Evolutionary conservation across 139 green algal species (phyloP).

Genomic region (Chlamydomonas sp.): DNA sequence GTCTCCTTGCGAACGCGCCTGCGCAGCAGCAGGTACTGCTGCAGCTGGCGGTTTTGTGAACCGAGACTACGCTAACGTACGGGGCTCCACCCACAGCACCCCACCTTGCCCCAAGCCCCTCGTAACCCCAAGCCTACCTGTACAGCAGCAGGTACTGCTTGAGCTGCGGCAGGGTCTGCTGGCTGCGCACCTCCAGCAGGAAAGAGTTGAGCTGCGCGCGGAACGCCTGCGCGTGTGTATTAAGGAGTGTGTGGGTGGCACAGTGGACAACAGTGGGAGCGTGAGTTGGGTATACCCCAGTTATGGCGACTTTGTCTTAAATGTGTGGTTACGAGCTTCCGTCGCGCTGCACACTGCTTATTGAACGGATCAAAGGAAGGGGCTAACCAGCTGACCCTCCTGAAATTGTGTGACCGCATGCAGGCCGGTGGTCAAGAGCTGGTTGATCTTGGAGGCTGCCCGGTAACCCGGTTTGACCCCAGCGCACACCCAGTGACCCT

Average conservation of each 20-base stretch:
- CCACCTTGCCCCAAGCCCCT: not conserved
- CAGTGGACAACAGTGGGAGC: not conserved
- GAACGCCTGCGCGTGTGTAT: conserved; percentile 79
- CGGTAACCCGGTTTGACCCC: too few species aligned
- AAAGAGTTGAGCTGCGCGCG: conserved; percentile 91
- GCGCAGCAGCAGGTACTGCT: too few species aligned
- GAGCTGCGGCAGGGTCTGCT: conserved; percentile 57
- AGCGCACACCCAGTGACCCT: not conserved
- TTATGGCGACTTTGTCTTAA: too few species aligned
- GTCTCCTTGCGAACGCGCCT: too few species aligned
- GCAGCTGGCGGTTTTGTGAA: too few species aligned
- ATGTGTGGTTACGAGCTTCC: too few species aligned
- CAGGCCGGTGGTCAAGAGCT: not conserved
- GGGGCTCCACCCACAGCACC: not conserved
- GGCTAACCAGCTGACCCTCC: too few species aligned
- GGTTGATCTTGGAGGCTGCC: not conserved
- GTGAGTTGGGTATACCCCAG: not conserved
- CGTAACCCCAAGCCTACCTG: conserved; percentile 30
- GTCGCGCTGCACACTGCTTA: too few species aligned
- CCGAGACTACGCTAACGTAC: too few species aligned
- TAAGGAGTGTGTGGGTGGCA: not conserved
- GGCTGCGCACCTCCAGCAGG: conserved; percentile 62
- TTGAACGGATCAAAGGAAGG: too few species aligned
- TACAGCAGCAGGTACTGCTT: conserved; percentile 96
- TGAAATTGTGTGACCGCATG: not conserved